Conservation (phyloP, 1,284 basidiomycete species). For the Porphyrellus sp. region DNA sequence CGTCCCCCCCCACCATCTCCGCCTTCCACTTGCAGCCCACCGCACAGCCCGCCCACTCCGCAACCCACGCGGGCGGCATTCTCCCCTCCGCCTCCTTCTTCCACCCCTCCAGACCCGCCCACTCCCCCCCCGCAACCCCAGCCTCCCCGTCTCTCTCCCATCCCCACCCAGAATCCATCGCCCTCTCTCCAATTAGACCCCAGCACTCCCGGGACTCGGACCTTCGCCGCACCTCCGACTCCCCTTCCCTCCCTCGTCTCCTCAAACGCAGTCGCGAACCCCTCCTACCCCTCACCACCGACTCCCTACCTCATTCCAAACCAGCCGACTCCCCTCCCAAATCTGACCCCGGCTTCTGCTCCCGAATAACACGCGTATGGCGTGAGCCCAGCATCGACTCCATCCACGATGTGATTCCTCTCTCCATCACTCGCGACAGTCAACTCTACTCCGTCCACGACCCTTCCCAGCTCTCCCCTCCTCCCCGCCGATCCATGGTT, state of each 20-base stretch:
- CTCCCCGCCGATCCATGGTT: conserved; percentile 13
- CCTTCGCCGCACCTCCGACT: conserved; percentile 31
- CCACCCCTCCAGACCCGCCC: conserved; percentile 55
- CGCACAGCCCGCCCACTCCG: conserved; percentile 38
- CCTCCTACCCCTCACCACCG: conserved; percentile 49
- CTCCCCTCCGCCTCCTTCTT: conserved; percentile 75
- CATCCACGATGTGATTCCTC: conserved; percentile 17
- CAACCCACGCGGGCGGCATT: conserved; percentile 69
- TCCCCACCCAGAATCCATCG: background rate
- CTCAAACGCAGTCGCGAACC: conserved; percentile 65
- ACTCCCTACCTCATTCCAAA: conserved; percentile 1
- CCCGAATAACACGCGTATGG: conserved; percentile 54
- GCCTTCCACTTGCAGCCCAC: conserved; percentile 22
- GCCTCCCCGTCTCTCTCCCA: conserved; percentile 16
- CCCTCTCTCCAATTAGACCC: conserved; percentile 7
- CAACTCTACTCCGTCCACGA: background rate
- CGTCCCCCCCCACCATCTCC: conserved; percentile 30
- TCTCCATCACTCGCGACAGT: conserved; percentile 4
- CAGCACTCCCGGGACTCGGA: conserved; percentile 32
- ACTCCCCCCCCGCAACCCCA: conserved; percentile 37
- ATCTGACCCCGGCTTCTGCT: conserved; percentile 41
- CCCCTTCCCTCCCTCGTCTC: conserved; percentile 32
- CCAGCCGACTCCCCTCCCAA: conserved; percentile 23
- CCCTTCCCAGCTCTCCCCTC: conserved; percentile 4
- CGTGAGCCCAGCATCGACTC: conserved; percentile 59